A percentile compares a stretch with the other conserved stretches of the same genome.
phyloP scores from a whole-genome alignment of 2,329 filamentous ascomycete genomes.

The Ophiosphaerella narmari region DNA sequence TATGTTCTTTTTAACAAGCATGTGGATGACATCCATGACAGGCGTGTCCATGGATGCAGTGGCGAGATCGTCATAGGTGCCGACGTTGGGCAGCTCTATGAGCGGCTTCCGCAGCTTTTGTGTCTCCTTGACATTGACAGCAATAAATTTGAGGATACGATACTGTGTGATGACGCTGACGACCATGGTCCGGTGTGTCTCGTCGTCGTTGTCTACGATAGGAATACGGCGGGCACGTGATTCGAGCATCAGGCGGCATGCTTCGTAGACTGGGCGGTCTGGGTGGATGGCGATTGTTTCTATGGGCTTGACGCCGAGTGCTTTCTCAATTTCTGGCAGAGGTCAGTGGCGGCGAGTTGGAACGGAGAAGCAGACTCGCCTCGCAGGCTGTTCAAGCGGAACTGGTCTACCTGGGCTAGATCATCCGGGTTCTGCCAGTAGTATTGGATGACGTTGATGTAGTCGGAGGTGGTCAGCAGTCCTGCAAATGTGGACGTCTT shows the following conservation, averaged over 20 bases:
- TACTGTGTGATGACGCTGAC: constrained; percentile 98
- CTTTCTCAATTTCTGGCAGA: constrained; percentile 83
- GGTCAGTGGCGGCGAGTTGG: constrained; percentile 10
- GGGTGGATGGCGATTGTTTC: constrained; percentile 97
- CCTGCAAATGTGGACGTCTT: constrained; percentile 91
- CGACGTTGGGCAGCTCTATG: constrained; percentile 74
- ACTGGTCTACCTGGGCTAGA: constrained; percentile 87
- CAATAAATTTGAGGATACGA: constrained; percentile 97
- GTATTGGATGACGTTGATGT: constrained; percentile 98
- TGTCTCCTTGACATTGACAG: constrained; percentile 90
- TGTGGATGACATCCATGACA: constrained; percentile 91
- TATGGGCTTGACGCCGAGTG: constrained; percentile 85
- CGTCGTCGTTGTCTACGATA: constrained; percentile 89
- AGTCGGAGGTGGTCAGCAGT: constrained; percentile 92
- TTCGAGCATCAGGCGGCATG: constrained; percentile 90
- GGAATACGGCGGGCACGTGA: constrained; percentile 93
- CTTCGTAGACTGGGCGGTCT: constrained; percentile 88
- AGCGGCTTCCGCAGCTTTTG: constrained; percentile 87
- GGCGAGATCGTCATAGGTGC: constrained; percentile 79
- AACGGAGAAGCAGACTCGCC: constrained; percentile 58
- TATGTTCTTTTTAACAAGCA: constrained; percentile 91
- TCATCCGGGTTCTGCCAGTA: constrained; percentile 97
- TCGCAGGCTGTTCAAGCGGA: constrained; percentile 87
- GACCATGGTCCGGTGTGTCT: constrained; percentile 89
- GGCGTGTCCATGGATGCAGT: constrained; percentile 87